Evolutionary conservation across 1,284 basidiomycete genomes (phyloP).

Genomic region (Cystobasidium slooffiae): DNA sequence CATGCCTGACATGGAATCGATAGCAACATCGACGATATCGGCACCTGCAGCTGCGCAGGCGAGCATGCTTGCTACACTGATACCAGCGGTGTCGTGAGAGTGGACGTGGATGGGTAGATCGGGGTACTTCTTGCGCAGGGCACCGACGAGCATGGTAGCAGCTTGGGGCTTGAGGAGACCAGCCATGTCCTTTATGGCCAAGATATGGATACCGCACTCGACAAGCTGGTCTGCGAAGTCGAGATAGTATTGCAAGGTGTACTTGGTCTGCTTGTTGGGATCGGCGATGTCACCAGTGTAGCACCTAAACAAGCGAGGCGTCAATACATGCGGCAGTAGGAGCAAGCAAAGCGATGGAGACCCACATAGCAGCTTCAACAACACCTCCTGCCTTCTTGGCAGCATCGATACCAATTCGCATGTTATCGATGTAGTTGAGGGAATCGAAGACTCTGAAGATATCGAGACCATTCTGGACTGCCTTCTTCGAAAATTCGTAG

Average conservation of each 20-base stretch:
- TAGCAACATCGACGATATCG: slow-evolving; percentile 97
- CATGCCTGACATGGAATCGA: slow-evolving; percentile 98
- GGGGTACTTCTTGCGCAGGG: slow-evolving; percentile 93
- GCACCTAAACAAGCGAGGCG: slow-evolving; percentile 62
- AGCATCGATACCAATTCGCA: slow-evolving; percentile 96
- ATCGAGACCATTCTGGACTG: slow-evolving; percentile 97
- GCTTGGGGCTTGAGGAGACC: slow-evolving; percentile 94
- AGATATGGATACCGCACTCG: slow-evolving; percentile 91
- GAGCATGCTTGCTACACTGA: slow-evolving; percentile 94
- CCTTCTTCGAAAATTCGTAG: slow-evolving; percentile 79
- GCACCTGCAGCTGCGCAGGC: slow-evolving; percentile 94
- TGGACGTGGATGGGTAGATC: slow-evolving; percentile 99
- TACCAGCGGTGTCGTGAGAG: slow-evolving; percentile 99
- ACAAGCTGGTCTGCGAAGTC: slow-evolving; percentile 92
- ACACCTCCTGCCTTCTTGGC: slow-evolving; percentile 99
- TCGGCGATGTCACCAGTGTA: slow-evolving; percentile 98
- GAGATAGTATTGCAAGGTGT: slow-evolving; percentile 97
- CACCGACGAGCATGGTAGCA: slow-evolving; percentile 88
- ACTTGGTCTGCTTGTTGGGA: slow-evolving; percentile 88
- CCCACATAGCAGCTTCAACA: slow-evolving; percentile 82
- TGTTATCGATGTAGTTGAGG: slow-evolving; percentile 95
- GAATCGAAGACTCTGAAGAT: slow-evolving; percentile 99
- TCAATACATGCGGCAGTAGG: not conserved
- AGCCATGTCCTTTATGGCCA: slow-evolving; percentile 99
- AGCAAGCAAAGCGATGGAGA: not conserved